Evolutionary conservation across 2,329 filamentous ascomycete genomes (phyloP).

Genomic region (Apiospora kogelbergensis): DNA sequence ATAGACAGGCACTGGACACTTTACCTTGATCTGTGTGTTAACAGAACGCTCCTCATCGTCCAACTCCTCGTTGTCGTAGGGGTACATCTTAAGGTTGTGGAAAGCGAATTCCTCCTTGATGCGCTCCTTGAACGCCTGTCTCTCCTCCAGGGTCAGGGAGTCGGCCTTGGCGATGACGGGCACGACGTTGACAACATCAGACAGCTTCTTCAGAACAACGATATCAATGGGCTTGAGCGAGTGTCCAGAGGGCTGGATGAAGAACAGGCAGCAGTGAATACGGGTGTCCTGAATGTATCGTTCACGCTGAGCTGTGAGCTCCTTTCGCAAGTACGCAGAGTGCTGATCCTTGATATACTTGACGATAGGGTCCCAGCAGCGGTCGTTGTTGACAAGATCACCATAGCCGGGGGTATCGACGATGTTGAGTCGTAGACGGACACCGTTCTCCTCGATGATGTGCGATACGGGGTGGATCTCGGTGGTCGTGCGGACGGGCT

Average conservation of each 20-base stretch:
- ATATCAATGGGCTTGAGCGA: conserved; percentile 99
- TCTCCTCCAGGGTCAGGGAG: conserved; percentile 92
- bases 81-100: conserved; percentile 99
- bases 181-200: conserved; percentile 98
- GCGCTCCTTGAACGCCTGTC: conserved; percentile 93
- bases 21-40: conserved; percentile 95
- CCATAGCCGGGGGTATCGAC: conserved; percentile 98
- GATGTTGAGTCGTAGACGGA: conserved; percentile 96
- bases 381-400: conserved; percentile 98
- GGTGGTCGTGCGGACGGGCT: conserved; percentile 91
- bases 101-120: conserved; percentile 99
- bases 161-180: conserved; percentile 99
- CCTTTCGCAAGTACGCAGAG: conserved; percentile 97
- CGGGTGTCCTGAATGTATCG: conserved; percentile 99
- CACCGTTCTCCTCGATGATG: conserved; percentile 99
- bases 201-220: conserved; percentile 98
- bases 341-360: conserved; percentile 99
- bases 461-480: conserved; percentile 98
- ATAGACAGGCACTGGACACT: conserved; percentile 17
- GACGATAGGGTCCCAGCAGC: conserved; percentile 99
- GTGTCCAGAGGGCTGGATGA: conserved; percentile 98
- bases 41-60: conserved; percentile 93
- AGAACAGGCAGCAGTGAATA: conserved; percentile 99
- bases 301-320: conserved; percentile 97
- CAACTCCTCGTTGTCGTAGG: conserved; percentile 98